A percentile compares a stretch with the other conserved stretches of the same genome.
Evolutionary conservation across 257 asterid species (phyloP).

Genomic region (Capsicum chinense): DNA sequence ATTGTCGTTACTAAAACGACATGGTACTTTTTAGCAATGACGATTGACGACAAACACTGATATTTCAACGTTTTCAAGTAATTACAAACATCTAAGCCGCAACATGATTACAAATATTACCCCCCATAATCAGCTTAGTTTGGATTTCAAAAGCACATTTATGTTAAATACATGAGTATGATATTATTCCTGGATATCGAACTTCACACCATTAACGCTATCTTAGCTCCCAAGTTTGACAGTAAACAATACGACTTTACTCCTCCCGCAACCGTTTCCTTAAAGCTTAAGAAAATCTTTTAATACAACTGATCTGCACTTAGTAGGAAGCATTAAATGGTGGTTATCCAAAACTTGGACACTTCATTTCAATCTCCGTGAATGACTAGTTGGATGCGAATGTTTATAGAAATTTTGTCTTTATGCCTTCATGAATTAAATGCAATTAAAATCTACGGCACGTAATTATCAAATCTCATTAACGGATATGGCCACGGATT

Average conservation of each 20-base stretch:
- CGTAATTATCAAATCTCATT: neutral
- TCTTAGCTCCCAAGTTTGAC: slow-evolving; percentile 15
- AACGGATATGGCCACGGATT: neutral
- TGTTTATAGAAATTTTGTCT: neutral
- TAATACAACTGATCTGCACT: neutral
- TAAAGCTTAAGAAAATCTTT: slow-evolving; percentile 1
- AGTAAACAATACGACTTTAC: neutral
- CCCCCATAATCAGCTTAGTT: neutral
- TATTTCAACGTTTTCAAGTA: neutral
- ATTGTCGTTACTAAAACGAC: neutral
- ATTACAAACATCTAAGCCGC: neutral
- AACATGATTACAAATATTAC: neutral
- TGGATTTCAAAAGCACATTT: neutral
- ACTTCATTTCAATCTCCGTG: neutral
- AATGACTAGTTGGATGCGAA: neutral
- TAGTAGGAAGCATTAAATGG: neutral
- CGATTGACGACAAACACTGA: neutral
- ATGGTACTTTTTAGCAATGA: neutral
- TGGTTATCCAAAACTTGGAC: neutral
- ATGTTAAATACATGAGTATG: neutral
- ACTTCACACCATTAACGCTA: neutral
- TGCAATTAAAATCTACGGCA: neutral
- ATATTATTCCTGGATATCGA: neutral
- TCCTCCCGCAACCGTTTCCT: slow-evolving; percentile 1
- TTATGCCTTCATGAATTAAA: neutral